Conservation (phyloP, 1,139 yeast genomes). For the Saccharomyces hybrid region DNA sequence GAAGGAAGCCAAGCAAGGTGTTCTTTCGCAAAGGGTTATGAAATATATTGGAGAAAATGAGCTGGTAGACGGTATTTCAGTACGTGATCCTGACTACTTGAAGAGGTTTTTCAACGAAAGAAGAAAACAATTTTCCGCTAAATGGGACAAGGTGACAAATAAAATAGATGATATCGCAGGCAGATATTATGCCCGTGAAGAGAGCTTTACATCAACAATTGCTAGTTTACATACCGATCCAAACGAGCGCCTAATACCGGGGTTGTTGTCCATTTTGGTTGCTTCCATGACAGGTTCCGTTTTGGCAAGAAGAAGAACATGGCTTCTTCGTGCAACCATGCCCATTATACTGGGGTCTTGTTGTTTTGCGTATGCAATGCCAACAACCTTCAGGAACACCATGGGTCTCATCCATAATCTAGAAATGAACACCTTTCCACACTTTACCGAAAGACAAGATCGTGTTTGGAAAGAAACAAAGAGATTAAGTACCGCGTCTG, state of each 20-base stretch:
- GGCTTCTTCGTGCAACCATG: conserved; percentile 48
- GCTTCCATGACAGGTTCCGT: conserved; percentile 80
- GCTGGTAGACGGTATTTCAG: conserved; percentile 26
- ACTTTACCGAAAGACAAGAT: conserved; percentile 60
- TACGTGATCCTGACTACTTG: conserved; percentile 23
- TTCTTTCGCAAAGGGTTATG: conserved; percentile 7
- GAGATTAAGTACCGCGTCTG: background rate
- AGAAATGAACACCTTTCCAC: conserved; percentile 61
- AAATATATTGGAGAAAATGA: conserved; percentile 20
- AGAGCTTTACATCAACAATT: conserved; percentile 57
- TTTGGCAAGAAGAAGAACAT: conserved; percentile 60
- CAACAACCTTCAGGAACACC: conserved; percentile 67
- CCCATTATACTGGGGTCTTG: conserved; percentile 64
- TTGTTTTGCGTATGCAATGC: conserved; percentile 70
- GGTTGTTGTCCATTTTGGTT: conserved; percentile 59
- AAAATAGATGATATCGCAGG: conserved; percentile 41
- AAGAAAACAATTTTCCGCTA: conserved; percentile 34
- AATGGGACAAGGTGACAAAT: conserved; percentile 32
- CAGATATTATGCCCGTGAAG: conserved; percentile 53
- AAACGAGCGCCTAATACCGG: conserved; percentile 71
- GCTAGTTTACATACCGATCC: conserved; percentile 58
- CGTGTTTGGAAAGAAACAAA: conserved; percentile 28
- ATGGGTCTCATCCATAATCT: conserved; percentile 53
- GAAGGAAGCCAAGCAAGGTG: conserved; percentile 7
- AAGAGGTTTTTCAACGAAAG: conserved; percentile 17